Base-by-base conservation (phyloP, 176 grass and related monocot genomes). In the Chrysopogon serrulatus region DNA sequence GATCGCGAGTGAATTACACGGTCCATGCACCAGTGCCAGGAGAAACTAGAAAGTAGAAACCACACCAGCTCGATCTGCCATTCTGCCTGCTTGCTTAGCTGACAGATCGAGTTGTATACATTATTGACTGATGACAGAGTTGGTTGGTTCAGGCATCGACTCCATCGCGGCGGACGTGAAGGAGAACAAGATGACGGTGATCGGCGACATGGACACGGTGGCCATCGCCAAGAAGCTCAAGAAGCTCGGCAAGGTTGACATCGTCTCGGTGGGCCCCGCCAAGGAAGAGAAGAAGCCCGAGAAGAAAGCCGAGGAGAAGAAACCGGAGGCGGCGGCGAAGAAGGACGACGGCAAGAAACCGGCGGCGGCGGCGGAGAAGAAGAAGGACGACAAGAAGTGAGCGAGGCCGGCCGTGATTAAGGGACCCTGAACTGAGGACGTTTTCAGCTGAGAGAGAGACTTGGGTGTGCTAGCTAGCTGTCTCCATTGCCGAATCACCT, bases 141-240 rank as follows among this genome's bases (percentile, higher is more conserved):
- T 10, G 14, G 24, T 24, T 37, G 26, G 34, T 80, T 47, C 79
- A 98, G 95, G 95, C 35, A 78, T 98, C 33, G 95, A 95, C 81
- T 91, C 92, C 7, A 98, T 98, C 44, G 85, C 88, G 4, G 95
- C 86, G 18, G 83, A 95, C 47, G 73, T 95, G 31, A 91, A 98
- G 88, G 92, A 95, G 57, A 91, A 91, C 65, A 98, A 98, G 84
- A 81, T 98, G 86, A 98, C 88, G n/a, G 80, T 98, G 62, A 91
- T 91, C 7, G 90, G 92, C 13, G 79, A 88, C 69, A 98, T 98
- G 92, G 95, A 98, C 85, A 83, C 87, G 1, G 90, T 98, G 4
- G 88, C 86, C 17, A 84, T 98, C 16, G 92, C 90, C 7, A 98
- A 91, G 82, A 98, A 88, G 77, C 69, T 98, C 82, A 95, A 83